Evolutionary conservation across 2,329 filamentous ascomycete genomes (phyloP).

Genomic region (Claviceps lovelessii): DNA sequence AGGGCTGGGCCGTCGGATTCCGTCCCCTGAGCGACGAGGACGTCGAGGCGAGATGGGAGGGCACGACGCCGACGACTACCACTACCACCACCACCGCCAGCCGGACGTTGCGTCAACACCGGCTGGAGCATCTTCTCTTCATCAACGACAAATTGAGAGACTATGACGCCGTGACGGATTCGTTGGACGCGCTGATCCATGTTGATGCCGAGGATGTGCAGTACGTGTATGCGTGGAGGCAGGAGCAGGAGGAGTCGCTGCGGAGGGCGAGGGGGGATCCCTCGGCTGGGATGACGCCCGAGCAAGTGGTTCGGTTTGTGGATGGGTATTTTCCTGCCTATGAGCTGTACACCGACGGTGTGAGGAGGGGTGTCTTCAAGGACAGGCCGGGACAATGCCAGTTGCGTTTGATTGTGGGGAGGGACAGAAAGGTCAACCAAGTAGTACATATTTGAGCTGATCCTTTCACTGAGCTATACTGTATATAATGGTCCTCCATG

Average conservation of each 20-base stretch:
- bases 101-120: slow-evolving; percentile 34
- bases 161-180: slow-evolving; percentile 36
- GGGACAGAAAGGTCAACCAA: slow-evolving; percentile 38
- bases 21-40: slow-evolving; percentile 41
- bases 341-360: slow-evolving; percentile 48
- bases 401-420: slow-evolving; percentile 46
- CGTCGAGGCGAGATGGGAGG: slow-evolving; percentile 36
- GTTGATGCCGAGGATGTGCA: slow-evolving; percentile 55
- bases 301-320: slow-evolving; percentile 63
- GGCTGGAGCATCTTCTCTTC: slow-evolving; percentile 33
- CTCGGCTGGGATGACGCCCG: slow-evolving; percentile 61
- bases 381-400: slow-evolving; percentile 36
- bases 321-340: slow-evolving; percentile 57
- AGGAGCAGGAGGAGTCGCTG: slow-evolving; percentile 64
- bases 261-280: slow-evolving; percentile 44
- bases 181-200: slow-evolving; percentile 41
- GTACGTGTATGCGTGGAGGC: slow-evolving; percentile 74
- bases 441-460: not conserved
- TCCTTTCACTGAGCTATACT: not conserved
- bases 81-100: slow-evolving; percentile 15
- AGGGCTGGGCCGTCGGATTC: slow-evolving; percentile 88
- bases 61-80: slow-evolving; percentile 5
- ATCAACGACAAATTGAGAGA: slow-evolving; percentile 32
- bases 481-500: not conserved
- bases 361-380: slow-evolving; percentile 43